Conservation (phyloP, 257 asterid genomes). For the Parsonsia alboflavescens region DNA sequence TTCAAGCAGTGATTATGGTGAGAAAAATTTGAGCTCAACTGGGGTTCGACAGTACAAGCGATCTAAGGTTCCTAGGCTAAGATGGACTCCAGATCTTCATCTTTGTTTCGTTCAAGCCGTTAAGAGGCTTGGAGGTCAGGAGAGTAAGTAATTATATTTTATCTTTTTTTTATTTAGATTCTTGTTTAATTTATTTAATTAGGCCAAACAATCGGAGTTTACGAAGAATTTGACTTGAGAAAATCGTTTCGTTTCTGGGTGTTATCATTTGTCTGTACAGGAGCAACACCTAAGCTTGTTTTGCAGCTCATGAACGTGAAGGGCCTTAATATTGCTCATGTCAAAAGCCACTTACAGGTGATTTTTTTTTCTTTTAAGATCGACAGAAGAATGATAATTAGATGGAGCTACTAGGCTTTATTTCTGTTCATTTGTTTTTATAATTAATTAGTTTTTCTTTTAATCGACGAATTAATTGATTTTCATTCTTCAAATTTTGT, state of each 20-base stretch:
- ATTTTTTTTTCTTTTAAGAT: background rate
- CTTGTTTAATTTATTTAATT: background rate
- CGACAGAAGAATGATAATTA: too few species aligned
- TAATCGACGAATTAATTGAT: background rate
- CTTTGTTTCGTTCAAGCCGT: slow-evolving; percentile 30
- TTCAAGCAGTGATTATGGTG: slow-evolving; percentile 15
- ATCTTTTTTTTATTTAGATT: background rate
- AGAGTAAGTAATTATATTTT: slow-evolving; percentile 15
- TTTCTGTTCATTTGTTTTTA: background rate
- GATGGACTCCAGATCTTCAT: slow-evolving; percentile 39
- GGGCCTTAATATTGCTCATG: slow-evolving; percentile 39
- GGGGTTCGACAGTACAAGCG: slow-evolving; percentile 29
- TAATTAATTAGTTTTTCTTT: too few species aligned
- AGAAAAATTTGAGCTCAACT: slow-evolving; percentile 6
- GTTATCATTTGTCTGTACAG: slow-evolving; percentile 2
- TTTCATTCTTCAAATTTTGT: background rate
- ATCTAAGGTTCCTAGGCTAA: slow-evolving; percentile 33
- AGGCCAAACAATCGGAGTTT: background rate
- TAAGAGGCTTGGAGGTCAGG: slow-evolving; percentile 32
- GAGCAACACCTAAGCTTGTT: slow-evolving; percentile 37
- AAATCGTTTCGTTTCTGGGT: background rate
- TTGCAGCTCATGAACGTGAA: slow-evolving; percentile 32
- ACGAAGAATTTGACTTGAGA: background rate
- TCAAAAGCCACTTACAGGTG: slow-evolving; percentile 38
- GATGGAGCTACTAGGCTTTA: too few species aligned